Conservation (phyloP, 495 filamentous ascomycete species). For the Cryomyces antarcticus region DNA sequence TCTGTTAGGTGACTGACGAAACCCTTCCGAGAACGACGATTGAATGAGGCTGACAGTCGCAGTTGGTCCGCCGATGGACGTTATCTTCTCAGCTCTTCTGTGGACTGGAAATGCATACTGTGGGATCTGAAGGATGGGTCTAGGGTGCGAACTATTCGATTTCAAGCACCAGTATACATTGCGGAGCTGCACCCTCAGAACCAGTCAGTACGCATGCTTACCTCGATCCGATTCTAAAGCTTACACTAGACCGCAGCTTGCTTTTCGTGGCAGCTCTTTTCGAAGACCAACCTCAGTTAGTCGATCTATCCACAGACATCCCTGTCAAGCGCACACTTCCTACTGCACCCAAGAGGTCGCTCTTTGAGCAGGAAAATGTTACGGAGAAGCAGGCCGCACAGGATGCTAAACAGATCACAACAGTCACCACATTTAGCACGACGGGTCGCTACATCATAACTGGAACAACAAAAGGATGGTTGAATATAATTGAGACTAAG, state of each 20-base stretch:
- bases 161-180: conserved; percentile 83
- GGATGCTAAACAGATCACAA: conserved; percentile 85
- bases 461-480: conserved; percentile 82
- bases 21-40: not conserved
- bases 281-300: conserved; percentile 76
- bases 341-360: conserved; percentile 52
- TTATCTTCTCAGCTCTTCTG: conserved; percentile 83
- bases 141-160: conserved; percentile 50
- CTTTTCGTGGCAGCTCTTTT: conserved; percentile 76
- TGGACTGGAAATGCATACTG: conserved; percentile 86
- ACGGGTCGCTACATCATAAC: conserved; percentile 72
- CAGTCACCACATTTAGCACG: conserved; percentile 68
- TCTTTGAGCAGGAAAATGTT: conserved; percentile 34
- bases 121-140: conserved; percentile 76
- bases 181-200: conserved; percentile 86
- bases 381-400: conserved; percentile 73
- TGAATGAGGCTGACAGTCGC: conserved; percentile 3
- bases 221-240: conserved; percentile 1
- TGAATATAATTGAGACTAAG: conserved; percentile 73
- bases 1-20: conserved; percentile 35
- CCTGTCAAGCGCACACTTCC: conserved; percentile 59
- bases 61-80: conserved; percentile 86
- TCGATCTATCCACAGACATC: conserved; percentile 46
- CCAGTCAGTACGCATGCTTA: conserved; percentile 34
- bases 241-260: conserved; percentile 25